Percentiles rank a stretch among this genome's conserved stretches.
These are phyloP conservation scores for Drechslerella stenobrocha DNA, from an alignment of 2,329 filamentous ascomycete species.

Conservation along the genomic window DNA sequence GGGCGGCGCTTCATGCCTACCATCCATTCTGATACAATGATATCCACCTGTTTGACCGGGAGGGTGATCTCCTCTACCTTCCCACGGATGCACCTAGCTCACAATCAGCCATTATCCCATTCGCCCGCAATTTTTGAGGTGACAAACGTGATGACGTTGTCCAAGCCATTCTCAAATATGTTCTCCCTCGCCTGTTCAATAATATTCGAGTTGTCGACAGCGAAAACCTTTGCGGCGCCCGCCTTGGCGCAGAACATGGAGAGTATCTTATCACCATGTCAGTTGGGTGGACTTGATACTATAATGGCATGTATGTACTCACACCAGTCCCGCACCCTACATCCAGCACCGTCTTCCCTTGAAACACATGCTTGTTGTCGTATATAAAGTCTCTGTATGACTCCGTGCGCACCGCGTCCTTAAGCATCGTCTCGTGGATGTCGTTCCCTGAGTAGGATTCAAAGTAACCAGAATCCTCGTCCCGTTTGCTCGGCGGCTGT, in stretches of 20 bases:
- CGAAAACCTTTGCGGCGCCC: constrained; percentile 81
- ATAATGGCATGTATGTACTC: constrained; percentile 50
- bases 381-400: constrained; percentile 96
- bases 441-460: constrained; percentile 73
- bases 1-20: constrained; percentile 15
- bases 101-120: not conserved
- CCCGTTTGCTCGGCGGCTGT: constrained; percentile 60
- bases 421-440: constrained; percentile 95
- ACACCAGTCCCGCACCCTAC: constrained; percentile 77
- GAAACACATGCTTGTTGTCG: constrained; percentile 82
- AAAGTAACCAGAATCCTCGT: constrained; percentile 67
- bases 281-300: constrained; percentile 55
- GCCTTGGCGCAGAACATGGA: constrained; percentile 94
- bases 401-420: constrained; percentile 83
- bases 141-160: constrained; percentile 68
- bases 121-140: not conserved
- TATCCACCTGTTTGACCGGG: constrained; percentile 79
- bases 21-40: constrained; percentile 99
- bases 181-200: constrained; percentile 84
- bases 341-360: constrained; percentile 80
- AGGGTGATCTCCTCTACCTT: constrained; percentile 84
- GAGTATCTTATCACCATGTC: constrained; percentile 63
- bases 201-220: constrained; percentile 90
- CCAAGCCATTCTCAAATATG: constrained; percentile 76
- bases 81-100: constrained; percentile 68